A percentile compares a stretch with the other conserved stretches of the same genome.
Evolutionary conservation across 371 early-diverging fungal species (phyloP).

Genomic region (Catenaria anguillulae): DNA sequence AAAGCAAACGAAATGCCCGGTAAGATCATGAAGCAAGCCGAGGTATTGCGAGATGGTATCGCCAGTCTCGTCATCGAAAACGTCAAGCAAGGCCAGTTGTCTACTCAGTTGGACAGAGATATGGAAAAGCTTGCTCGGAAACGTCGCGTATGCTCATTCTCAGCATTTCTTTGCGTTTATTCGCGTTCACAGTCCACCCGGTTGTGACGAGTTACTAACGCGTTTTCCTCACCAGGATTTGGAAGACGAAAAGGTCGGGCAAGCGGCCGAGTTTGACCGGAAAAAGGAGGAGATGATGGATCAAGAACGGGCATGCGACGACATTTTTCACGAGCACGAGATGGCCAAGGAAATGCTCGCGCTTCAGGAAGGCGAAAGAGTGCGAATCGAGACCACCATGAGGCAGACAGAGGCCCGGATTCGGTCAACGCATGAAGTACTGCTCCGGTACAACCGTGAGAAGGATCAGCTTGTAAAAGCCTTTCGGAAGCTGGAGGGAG

Average conservation of each 20-base stretch:
- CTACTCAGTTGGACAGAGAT: slow-evolving; percentile 31
- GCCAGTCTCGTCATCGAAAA: slow-evolving; percentile 30
- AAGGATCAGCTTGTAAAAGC: slow-evolving; percentile 20
- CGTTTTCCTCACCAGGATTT: slow-evolving; percentile 16
- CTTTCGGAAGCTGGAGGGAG: slow-evolving; percentile 6
- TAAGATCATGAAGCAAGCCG: slow-evolving; percentile 36
- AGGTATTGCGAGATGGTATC: slow-evolving; percentile 34
- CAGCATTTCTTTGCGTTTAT: no score
- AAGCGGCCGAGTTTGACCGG: slow-evolving; percentile 23
- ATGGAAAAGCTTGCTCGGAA: slow-evolving; percentile 26
- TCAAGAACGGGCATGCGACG: slow-evolving; percentile 14
- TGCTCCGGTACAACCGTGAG: slow-evolving; percentile 29
- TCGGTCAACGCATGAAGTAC: slow-evolving; percentile 31
- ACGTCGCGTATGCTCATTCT: slow-evolving; percentile 20
- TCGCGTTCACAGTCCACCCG: background rate
- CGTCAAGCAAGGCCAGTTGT: slow-evolving; percentile 27
- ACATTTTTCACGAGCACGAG: slow-evolving; percentile 37
- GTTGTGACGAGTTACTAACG: background rate
- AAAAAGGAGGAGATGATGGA: slow-evolving; percentile 12
- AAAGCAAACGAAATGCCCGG: slow-evolving; percentile 34
- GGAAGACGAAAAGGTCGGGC: slow-evolving; percentile 25
- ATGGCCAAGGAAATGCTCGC: slow-evolving; percentile 33
- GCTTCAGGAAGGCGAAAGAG: slow-evolving; percentile 27
- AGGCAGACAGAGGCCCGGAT: slow-evolving; percentile 14
- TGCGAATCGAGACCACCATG: slow-evolving; percentile 21